These are phyloP conservation scores for Peronospora farinosa DNA, from an alignment of 352 stramenopile genomes.

Conservation along the genomic window DNA sequence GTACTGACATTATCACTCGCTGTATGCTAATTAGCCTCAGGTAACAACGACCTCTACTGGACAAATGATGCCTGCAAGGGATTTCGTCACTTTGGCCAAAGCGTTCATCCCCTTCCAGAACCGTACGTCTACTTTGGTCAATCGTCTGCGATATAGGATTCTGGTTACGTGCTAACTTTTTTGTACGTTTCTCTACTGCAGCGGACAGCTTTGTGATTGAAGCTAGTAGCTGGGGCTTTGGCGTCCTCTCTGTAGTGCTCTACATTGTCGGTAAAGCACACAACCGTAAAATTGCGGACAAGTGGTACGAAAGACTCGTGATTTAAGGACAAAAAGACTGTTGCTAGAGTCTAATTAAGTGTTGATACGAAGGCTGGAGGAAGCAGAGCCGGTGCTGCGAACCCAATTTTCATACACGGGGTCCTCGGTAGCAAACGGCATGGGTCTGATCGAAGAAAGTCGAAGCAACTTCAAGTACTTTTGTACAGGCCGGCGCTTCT, in stretches of 20 bases:
- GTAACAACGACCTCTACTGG: constrained; percentile 8
- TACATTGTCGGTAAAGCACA: constrained; percentile 63
- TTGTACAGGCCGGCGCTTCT: constrained; percentile 73
- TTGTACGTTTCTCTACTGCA: constrained; percentile 14
- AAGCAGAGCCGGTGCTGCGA: constrained; percentile 51
- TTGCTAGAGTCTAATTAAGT: background rate
- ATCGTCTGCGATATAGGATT: background rate
- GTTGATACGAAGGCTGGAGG: constrained; percentile 42
- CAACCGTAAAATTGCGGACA: constrained; percentile 57
- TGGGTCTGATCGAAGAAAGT: constrained; percentile 66
- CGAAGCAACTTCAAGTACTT: constrained; percentile 83
- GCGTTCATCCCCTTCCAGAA: constrained; percentile 35
- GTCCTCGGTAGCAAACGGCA: constrained; percentile 43
- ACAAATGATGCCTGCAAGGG: constrained; percentile 10
- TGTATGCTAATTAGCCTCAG: constrained; percentile 7
- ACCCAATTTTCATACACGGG: constrained; percentile 77
- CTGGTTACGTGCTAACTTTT: background rate
- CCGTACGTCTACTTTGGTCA: constrained; percentile 13
- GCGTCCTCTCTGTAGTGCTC: constrained; percentile 43
- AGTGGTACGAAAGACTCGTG: constrained; percentile 37
- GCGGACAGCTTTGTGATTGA: constrained; percentile 50
- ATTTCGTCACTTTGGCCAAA: constrained; percentile 25
- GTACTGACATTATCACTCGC: background rate
- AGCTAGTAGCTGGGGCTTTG: constrained; percentile 37
- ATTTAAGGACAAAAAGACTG: background rate